Base-by-base conservation (phyloP, 257 asterid species). In the Verbena officinalis region DNA sequence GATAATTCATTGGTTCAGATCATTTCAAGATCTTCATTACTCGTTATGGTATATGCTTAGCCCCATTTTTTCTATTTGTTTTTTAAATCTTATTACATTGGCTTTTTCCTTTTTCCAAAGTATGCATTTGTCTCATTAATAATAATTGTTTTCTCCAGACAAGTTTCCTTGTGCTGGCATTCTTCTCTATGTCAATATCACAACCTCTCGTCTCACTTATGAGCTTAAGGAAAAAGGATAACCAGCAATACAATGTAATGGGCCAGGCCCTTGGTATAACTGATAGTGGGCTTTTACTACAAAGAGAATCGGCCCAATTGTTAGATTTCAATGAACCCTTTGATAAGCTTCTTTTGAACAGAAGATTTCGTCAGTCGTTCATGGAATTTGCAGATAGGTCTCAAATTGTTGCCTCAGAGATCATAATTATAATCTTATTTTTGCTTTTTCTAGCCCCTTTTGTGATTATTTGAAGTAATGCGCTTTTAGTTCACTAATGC, bases 331-430 rank as follows among this genome's bases (percentile, higher is more conserved):
- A 79, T 27, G 94, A 76, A 57, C 94, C 94, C 38, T 68, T 90
- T 57, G 95, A 90, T 72, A 83, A 85, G 74, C 97, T 90, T 79
- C 89, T 90, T 19, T 62, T 68, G 64, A 76, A 90, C 82, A 80
- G 80, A 73, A 83, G 70, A 77, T 90, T 90, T 27, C 81, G 79
- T 51, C 85, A 75, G 45, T 90, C 97, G 10, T 90, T 87, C 71
- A 76, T 83, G 86, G 88, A 78, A 72, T 90, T 90, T 64, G 91
- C 97, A 19, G 91, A 90, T 73, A 83, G 95, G 97, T 89, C 11
- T 46, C 57, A 1, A 54, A 23, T 27, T 42, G 23, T 17, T 59
- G 53, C 54, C n/a, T n/a, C 55, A 13, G 19, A 45, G n/a, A 30
- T 9, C 43, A 16, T 20, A n/a, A 4, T 13, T 56, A 44, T 17